phyloP scores from a whole-genome alignment of 2,329 filamentous ascomycete species.

The Knoxdaviesia capensis region DNA sequence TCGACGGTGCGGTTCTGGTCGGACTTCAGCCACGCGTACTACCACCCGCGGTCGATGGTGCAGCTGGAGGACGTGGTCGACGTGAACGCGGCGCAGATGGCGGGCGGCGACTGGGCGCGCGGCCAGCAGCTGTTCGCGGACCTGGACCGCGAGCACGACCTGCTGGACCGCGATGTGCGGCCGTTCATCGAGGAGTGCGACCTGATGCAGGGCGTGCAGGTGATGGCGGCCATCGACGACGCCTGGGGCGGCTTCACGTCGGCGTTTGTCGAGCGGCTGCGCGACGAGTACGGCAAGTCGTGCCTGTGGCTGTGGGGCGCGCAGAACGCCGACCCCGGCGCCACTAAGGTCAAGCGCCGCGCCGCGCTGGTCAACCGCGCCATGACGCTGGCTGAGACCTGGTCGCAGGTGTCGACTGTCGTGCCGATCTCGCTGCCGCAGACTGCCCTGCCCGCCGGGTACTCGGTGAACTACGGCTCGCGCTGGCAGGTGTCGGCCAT shows the following conservation, averaged over 20 bases:
- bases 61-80: conserved; percentile 70
- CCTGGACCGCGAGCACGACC: conserved; percentile 61
- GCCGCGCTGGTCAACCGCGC: conserved; percentile 55
- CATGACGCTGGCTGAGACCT: conserved; percentile 46
- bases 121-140: conserved; percentile 58
- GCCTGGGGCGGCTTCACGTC: conserved; percentile 65
- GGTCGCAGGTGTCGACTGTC: conserved; percentile 54
- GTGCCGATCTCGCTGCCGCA: conserved; percentile 50
- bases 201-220: conserved; percentile 70
- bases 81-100: conserved; percentile 56
- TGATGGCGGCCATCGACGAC: conserved; percentile 53
- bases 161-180: conserved; percentile 77
- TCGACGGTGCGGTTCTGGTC: conserved; percentile 85
- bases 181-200: conserved; percentile 88
- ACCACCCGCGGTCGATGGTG: conserved; percentile 70
- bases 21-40: conserved; percentile 84
- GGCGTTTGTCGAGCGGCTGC: conserved; percentile 53
- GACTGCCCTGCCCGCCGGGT: conserved; percentile 24
- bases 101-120: conserved; percentile 64
- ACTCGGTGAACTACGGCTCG: conserved; percentile 40
- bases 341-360: conserved; percentile 10
- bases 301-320: conserved; percentile 75
- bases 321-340: conserved; percentile 27
- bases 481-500: conserved; percentile 67
- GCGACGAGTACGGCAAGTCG: conserved; percentile 82